These are phyloP conservation scores for Epichloe sibirici DNA, from an alignment of 2,329 filamentous ascomycete genomes.

Conservation along the genomic window DNA sequence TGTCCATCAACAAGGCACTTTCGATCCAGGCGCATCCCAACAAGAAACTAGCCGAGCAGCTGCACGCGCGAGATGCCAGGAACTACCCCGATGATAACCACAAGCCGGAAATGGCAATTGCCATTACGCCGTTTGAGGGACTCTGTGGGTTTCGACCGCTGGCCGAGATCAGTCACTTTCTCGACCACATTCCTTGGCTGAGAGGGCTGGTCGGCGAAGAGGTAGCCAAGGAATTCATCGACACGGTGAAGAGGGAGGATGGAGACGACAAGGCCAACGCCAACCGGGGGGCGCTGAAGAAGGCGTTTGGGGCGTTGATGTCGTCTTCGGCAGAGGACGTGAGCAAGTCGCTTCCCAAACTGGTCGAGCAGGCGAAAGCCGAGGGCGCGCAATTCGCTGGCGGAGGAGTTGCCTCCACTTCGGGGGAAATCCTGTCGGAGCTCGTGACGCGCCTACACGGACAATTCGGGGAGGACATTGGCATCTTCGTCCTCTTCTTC, in stretches of 20 bases:
- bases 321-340: slow-evolving; percentile 52
- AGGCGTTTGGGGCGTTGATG: slow-evolving; percentile 71
- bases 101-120: slow-evolving; percentile 99
- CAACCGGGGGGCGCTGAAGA: slow-evolving; percentile 59
- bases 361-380: slow-evolving; percentile 58
- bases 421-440: slow-evolving; percentile 59
- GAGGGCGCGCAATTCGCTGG: slow-evolving; percentile 64
- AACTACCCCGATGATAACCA: slow-evolving; percentile 99
- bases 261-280: slow-evolving; percentile 43
- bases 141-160: slow-evolving; percentile 91
- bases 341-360: slow-evolving; percentile 45
- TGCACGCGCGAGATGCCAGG: slow-evolving; percentile 75
- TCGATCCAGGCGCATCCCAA: slow-evolving; percentile 96
- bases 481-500: slow-evolving; percentile 92
- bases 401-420: slow-evolving; percentile 54
- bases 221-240: slow-evolving; percentile 42
- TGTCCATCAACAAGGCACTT: slow-evolving; percentile 89
- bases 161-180: slow-evolving; percentile 74
- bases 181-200: slow-evolving; percentile 45
- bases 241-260: slow-evolving; percentile 32
- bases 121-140: slow-evolving; percentile 90
- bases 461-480: slow-evolving; percentile 83
- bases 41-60: slow-evolving; percentile 76
- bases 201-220: slow-evolving; percentile 55
- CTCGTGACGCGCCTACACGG: slow-evolving; percentile 66